Evolutionary conservation across 2,329 filamentous ascomycete genomes (phyloP).

Genomic region (Colletotrichum sp.): DNA sequence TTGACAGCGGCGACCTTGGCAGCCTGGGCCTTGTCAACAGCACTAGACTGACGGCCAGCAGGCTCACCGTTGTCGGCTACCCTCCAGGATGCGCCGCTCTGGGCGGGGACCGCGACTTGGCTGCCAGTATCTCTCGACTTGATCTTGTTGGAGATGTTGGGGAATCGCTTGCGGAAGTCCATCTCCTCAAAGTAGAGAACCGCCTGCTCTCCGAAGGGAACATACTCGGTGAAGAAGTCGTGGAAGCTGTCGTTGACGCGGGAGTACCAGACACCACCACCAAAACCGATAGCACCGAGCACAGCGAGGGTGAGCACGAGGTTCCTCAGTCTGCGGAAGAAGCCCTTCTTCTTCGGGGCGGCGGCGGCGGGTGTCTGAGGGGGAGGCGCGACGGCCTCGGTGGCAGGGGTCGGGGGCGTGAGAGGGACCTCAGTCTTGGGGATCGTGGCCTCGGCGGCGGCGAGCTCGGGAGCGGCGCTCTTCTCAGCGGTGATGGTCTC

Average conservation of each 20-base stretch:
- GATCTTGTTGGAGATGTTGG: slow-evolving; percentile 46
- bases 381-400: slow-evolving; percentile 37
- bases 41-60: slow-evolving; percentile 66
- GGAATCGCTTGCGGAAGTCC: slow-evolving; percentile 89
- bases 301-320: slow-evolving; percentile 79
- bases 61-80: slow-evolving; percentile 66
- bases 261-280: slow-evolving; percentile 89
- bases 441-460: slow-evolving; percentile 42
- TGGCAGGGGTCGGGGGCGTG: slow-evolving; percentile 38
- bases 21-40: slow-evolving; percentile 42
- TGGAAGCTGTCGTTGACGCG: slow-evolving; percentile 97
- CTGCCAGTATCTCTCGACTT: slow-evolving; percentile 62
- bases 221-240: slow-evolving; percentile 97
- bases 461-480: slow-evolving; percentile 44
- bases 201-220: slow-evolving; percentile 92
- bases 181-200: slow-evolving; percentile 96
- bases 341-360: slow-evolving; percentile 64
- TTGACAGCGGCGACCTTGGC: slow-evolving; percentile 29
- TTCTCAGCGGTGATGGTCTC: slow-evolving; percentile 56
- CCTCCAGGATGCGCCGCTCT: slow-evolving; percentile 85
- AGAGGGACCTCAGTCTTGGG: slow-evolving; percentile 41
- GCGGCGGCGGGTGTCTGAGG: slow-evolving; percentile 38
- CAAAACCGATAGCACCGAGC: slow-evolving; percentile 79
- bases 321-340: slow-evolving; percentile 75
- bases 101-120: slow-evolving; percentile 81